Percentiles rank a stretch among this genome's conserved stretches.
Evolutionary conservation across 805 yeast genomes (phyloP).

Genomic region (Kodamaea neixiangensis): DNA sequence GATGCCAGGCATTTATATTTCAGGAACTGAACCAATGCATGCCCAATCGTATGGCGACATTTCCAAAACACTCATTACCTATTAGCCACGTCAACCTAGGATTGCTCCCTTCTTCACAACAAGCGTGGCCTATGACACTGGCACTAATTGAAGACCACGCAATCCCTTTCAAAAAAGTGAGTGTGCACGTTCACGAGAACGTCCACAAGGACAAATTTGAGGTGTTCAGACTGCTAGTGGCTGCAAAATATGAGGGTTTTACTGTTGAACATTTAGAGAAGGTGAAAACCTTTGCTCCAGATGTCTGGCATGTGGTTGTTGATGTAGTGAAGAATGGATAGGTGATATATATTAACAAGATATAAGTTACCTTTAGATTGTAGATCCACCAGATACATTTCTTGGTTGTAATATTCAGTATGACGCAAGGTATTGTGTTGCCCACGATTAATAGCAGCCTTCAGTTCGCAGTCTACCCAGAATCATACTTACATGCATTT

Average conservation of each 20-base stretch:
- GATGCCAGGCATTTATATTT: constrained; percentile 50
- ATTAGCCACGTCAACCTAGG: constrained; percentile 75
- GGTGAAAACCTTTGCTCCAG: constrained; percentile 87
- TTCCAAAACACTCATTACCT: constrained; percentile 16
- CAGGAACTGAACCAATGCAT: constrained; percentile 64
- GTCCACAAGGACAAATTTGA: constrained; percentile 47
- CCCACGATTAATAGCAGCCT: no score
- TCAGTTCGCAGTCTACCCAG: no score
- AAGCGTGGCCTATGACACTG: constrained; percentile 57
- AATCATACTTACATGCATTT: no score
- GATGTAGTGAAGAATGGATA: constrained; percentile 18
- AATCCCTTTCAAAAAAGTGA: constrained; percentile 73
- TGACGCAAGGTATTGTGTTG: no score
- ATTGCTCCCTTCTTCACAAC: constrained; percentile 67
- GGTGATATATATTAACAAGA: no score
- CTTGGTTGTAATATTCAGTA: no score
- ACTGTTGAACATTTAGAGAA: constrained; percentile 49
- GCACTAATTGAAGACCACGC: constrained; percentile 23
- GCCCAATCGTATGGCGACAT: constrained; percentile 35
- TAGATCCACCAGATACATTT: no score
- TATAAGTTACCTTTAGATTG: no score
- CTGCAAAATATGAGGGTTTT: not conserved
- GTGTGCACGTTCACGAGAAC: constrained; percentile 76
- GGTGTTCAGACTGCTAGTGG: constrained; percentile 14
- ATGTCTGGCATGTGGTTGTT: constrained; percentile 72